Conservation (phyloP, 352 stramenopile species). For the Phytophthora syringae region DNA sequence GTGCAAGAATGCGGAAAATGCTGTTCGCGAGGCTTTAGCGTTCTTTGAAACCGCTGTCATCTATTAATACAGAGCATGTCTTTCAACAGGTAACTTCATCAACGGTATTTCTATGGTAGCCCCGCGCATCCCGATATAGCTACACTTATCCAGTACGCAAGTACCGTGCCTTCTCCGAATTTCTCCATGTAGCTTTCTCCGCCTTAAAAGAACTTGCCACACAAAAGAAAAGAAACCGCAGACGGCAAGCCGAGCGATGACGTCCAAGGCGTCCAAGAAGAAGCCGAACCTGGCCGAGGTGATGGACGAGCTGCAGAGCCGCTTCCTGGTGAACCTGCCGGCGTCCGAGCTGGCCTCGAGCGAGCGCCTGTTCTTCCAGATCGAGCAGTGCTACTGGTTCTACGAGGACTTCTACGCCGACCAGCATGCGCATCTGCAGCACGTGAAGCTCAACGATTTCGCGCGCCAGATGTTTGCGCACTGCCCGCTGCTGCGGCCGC, state of each 20-base stretch:
- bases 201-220: no score
- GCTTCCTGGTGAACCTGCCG: constrained; percentile 96
- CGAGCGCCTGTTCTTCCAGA: constrained; percentile 97
- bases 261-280: constrained; percentile 42
- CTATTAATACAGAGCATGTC: constrained; percentile 1
- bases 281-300: constrained; percentile 86
- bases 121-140: constrained; percentile 3
- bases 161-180: no score
- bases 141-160: neutral
- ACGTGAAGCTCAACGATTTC: constrained; percentile 96
- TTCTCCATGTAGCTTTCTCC: no score
- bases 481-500: constrained; percentile 85
- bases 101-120: neutral
- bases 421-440: constrained; percentile 78
- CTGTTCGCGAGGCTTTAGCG: constrained; percentile 3
- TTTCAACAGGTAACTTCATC: neutral
- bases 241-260: constrained; percentile 33
- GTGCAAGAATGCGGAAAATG: neutral
- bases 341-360: constrained; percentile 88
- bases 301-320: constrained; percentile 96
- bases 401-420: constrained; percentile 98
- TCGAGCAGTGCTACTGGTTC: constrained; percentile 98
- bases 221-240: constrained; percentile 43
- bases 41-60: neutral
- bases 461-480: constrained; percentile 93